phyloP scores from a whole-genome alignment of 306 rosid species.

The Abrus pulchellus region DNA sequence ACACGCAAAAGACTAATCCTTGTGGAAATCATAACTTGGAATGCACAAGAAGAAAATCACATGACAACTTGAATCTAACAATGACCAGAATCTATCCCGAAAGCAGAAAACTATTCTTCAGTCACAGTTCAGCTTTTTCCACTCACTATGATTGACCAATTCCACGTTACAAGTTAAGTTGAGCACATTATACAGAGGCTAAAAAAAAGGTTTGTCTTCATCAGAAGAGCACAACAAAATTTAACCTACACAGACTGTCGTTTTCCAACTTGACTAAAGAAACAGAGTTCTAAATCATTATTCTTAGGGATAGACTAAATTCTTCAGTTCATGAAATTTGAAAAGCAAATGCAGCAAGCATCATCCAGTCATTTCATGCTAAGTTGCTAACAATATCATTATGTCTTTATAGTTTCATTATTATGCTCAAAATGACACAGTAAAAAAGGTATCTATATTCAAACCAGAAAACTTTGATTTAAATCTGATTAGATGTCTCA shows the following conservation, averaged over 20 bases:
- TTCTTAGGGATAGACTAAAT: background rate
- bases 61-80: conserved; percentile 13
- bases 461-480: conserved; percentile 1
- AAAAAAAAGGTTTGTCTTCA: background rate
- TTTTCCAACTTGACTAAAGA: conserved; percentile 16
- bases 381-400: background rate
- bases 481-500: conserved; percentile 43
- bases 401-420: background rate
- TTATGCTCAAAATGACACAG: background rate
- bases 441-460: background rate
- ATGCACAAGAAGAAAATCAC: conserved; percentile 2
- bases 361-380: conserved; percentile 7
- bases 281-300: background rate
- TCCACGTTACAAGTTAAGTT: background rate
- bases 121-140: background rate
- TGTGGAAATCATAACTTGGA: background rate
- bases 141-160: background rate
- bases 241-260: background rate
- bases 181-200: background rate
- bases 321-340: conserved; percentile 10
- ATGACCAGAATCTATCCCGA: conserved; percentile 4
- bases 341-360: conserved; percentile 17
- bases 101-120: background rate
- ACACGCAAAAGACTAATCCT: conserved; percentile 20
- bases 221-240: background rate